These are phyloP conservation scores for Chloris gayana DNA, from an alignment of 176 grass and related monocot genomes.

Conservation along the genomic window DNA sequence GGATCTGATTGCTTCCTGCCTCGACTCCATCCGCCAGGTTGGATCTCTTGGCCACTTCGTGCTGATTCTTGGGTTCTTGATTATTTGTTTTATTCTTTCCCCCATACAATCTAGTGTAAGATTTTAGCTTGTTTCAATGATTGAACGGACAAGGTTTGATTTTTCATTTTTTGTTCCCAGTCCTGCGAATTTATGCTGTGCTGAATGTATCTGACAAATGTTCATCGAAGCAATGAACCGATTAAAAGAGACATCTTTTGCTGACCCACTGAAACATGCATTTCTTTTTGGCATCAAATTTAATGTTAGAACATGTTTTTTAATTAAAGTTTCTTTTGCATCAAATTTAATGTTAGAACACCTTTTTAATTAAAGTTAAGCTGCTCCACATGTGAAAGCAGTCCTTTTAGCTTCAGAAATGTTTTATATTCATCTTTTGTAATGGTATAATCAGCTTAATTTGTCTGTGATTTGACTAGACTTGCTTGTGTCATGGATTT, in stretches of 20 bases:
- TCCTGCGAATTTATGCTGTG: neutral
- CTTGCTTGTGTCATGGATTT: neutral
- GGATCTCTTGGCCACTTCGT: neutral
- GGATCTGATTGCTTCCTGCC: slow-evolving; percentile 82
- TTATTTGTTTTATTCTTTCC: neutral
- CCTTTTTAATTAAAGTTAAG: neutral
- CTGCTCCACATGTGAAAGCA: neutral
- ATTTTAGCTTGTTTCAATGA: no score
- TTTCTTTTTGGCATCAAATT: neutral
- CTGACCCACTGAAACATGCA: neutral
- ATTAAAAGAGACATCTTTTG: neutral
- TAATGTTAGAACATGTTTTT: neutral
- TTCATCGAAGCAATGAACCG: neutral
- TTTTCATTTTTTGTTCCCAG: neutral
- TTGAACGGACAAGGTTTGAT: neutral
- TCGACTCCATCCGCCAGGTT: slow-evolving; percentile 84
- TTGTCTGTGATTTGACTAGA: neutral
- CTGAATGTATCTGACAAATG: neutral
- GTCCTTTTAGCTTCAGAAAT: slow-evolving; percentile 1
- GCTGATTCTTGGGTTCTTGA: neutral
- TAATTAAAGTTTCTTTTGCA: neutral
- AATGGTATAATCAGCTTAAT: neutral
- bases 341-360: neutral
- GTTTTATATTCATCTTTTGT: neutral
- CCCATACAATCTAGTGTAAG: neutral